Evolutionary conservation across 129 eudicot species (phyloP), one percentile per base, ranked within the genome.

Genomic region (Artemisia tridentata): DNA sequence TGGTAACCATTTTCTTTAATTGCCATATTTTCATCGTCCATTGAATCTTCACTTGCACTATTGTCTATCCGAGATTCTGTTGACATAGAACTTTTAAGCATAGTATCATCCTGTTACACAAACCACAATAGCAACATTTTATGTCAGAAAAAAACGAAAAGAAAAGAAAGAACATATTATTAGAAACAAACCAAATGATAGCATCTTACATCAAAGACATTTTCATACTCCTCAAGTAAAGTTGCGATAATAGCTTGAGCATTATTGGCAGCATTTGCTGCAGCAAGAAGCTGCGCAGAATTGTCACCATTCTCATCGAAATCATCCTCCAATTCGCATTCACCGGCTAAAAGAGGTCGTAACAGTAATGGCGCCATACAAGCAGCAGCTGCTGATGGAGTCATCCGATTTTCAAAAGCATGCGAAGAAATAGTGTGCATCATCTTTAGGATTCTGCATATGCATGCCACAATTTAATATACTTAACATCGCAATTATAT

Each of bases 291-390:
- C 78, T 91, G 96, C 46, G 96, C 91, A 67, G 96, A 88, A 80
- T 81, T 88, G 68, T 91, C 97, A 53, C 91, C 97, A 76, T 77
- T 82, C 49, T 73, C 69, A 76, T 88, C 96, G 51, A 81, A 91
- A 78, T 91, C 97, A 73, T 91, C 97, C 71, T 91, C 97, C 77
- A 85, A 61, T 70, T 91, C 97, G 59, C 97, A 91, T 80, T 91
- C 97, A 65, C 96, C 97, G 13, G 96, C 96, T 68, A 91, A 76
- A 73, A 91, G 97, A 73, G 97, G 97, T 16, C 92, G 92, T 58
- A 91, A 72, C 52, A 91, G 93, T 80, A 91, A 82, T 18, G 97
- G 97, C 62, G 97, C 97, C 97, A 91, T 91, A 69, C 97, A 91
- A 80, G 96, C 91, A 79, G 97, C 97, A 69, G 88, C 93, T 53